phyloP scores from a whole-genome alignment of 2,329 filamentous ascomycete genomes.

The Paracamarosporium sp. region DNA sequence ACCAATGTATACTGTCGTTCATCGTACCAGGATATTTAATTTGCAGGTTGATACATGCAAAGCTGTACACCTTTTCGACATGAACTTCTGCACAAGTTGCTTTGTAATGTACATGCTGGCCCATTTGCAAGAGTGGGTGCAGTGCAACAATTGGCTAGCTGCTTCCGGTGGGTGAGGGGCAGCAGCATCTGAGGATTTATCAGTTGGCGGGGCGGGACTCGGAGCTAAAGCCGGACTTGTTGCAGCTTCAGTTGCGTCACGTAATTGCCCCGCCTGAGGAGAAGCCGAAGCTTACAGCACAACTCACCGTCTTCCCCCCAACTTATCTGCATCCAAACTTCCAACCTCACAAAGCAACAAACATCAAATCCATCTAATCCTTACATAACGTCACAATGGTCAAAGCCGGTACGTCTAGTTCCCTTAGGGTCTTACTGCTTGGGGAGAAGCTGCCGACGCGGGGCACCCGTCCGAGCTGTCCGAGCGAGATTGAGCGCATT shows the following conservation, averaged over 20 bases:
- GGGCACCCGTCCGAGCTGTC: conserved; percentile 35
- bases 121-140: no score
- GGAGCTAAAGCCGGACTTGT: conserved; percentile 17
- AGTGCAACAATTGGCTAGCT: not conserved
- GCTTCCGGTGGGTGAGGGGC: conserved; percentile 16
- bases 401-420: conserved; percentile 81
- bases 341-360: not conserved
- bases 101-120: no score
- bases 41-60: no score
- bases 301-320: conserved; percentile 15
- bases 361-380: conserved; percentile 17
- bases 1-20: no score
- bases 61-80: not conserved
- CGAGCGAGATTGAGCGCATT: conserved; percentile 69
- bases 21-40: no score
- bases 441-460: conserved; percentile 31
- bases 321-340: conserved; percentile 19
- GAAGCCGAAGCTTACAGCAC: conserved; percentile 29
- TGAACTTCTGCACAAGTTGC: no score
- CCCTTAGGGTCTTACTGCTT: conserved; percentile 25
- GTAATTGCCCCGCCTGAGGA: conserved; percentile 38
- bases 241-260: conserved; percentile 34
- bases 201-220: conserved; percentile 34
- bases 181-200: conserved; percentile 26
- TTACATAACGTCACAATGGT: conserved; percentile 82